Base-by-base conservation (phyloP, 306 rosid genomes). In the Quercus glauca region DNA sequence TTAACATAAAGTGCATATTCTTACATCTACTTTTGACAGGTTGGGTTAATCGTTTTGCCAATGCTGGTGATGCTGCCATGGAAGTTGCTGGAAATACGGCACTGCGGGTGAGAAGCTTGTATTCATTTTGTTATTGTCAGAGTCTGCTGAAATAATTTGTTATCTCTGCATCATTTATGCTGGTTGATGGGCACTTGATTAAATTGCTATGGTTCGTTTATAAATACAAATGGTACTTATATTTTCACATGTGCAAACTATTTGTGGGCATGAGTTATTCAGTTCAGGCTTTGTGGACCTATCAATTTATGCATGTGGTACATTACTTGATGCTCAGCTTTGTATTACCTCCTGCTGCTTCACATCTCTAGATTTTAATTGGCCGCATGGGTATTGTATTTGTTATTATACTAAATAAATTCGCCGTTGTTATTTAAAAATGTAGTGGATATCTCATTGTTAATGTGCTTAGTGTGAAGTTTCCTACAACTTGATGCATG, bases 41-140 rank as follows among this genome's bases (percentile, higher is more conserved):
- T 78, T 96, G 99, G 99, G 99, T 96, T 73, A 96, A 96, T 82
- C 96, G 99, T 73, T 96, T 96, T 88, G 99, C 99, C 63, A 87
- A 96, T 87, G 99, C 99, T 57, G 99, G 99, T 78, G 99, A 96
- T 81, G 85, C 99, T 79, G 98, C 99, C 73, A 82, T 96, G 91
- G 98, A 93, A 87, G 97, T 93, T 55, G 99, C 99, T n/a, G 99
- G 88, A 79, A 96, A 76, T 77, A 96, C 98, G 0, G 99, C 99
- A 82, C 1, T 83, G 43, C 90, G 90, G 88, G 99, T 93, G 83
- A 85, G 98, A 81, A 74, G 37, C 76, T 37, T 23, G 76, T 73
- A 53, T 70, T 68, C n/a, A 73, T 10, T 21, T 25, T 68, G 57
- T 23, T 18, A 81, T 35, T 69, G 3, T 65, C 15, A 17, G 17